Base-by-base conservation (phyloP, 495 filamentous ascomycete genomes). In the Xylona heveae region DNA sequence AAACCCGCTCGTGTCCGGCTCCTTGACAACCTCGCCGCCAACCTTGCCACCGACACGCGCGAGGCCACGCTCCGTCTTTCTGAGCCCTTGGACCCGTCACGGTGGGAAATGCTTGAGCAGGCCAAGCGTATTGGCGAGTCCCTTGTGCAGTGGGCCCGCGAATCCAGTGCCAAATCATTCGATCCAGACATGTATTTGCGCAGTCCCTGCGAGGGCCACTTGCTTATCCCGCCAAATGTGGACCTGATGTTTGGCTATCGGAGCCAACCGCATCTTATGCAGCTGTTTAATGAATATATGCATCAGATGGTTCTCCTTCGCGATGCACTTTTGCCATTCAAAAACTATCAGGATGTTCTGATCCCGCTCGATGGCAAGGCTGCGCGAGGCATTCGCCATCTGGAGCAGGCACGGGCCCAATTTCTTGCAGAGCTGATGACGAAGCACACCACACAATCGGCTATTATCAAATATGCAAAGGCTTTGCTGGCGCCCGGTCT, bases 221-320 rank as follows among this genome's bases (percentile, higher is more conserved):
- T 53, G 7, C 41, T 42, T 14, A 42, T 22, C 14, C 46, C 40
- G 7, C 9, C 9, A 6, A 46, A 44, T n/a, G 48, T 43, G 2
- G 33, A 36, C 18, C 39, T 55, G 0, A 37, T 55, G 40, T 45
- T 46, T 19, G 48, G 50, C n/a, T 31, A 33, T 10, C 40, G 50
- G 19, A 44, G 39, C 32, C 16, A 37, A 12, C 33, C 38, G 1
- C 42, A 45, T 15, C 38, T 51, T 10, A 53, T 55, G 48, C 50
- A 53, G 19, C 31, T 52, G 1, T 47, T 40, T 35, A 52, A 52
- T 33, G 49, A 52, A 28, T 54, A 48, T 20, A 44, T 51, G 40
- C 49, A 52, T 35, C 49, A 52, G 33, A 51, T 52, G 42, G 41
- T 52, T 3, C 37, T 52, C 12, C 41, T 54, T 0, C 49, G 51